These are phyloP conservation scores for Phytophthora lateralis DNA, from an alignment of 352 stramenopile genomes.

Conservation along the genomic window DNA sequence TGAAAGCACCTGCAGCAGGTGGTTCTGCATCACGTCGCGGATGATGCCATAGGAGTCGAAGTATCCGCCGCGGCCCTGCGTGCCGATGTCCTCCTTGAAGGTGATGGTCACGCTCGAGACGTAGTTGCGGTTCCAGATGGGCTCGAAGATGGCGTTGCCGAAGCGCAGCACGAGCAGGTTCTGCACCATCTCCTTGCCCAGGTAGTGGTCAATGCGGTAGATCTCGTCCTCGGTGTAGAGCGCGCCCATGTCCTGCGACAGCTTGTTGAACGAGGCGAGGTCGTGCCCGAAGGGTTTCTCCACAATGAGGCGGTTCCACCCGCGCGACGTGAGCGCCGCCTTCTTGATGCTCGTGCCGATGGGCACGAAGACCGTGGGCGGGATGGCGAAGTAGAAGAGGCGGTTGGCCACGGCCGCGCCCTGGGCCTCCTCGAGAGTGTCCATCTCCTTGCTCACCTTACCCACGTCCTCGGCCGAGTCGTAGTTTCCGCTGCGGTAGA, in stretches of 20 bases:
- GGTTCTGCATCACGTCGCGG: constrained; percentile 99
- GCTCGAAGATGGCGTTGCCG: constrained; percentile 97
- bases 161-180: constrained; percentile 97
- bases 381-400: constrained; percentile 98
- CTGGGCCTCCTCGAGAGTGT: constrained; percentile 56
- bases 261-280: constrained; percentile 91
- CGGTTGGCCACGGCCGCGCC: constrained; percentile 70
- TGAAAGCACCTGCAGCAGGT: constrained; percentile 98
- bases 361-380: constrained; percentile 95
- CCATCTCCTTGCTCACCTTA: constrained; percentile 76
- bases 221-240: constrained; percentile 90
- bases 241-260: constrained; percentile 87
- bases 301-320: constrained; percentile 97
- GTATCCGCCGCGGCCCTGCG: constrained; percentile 95
- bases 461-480: constrained; percentile 84
- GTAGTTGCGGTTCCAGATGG: constrained; percentile 96
- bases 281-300: constrained; percentile 99
- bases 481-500: constrained; percentile 84
- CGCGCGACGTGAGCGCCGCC: constrained; percentile 81
- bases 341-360: constrained; percentile 94
- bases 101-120: constrained; percentile 97
- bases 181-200: constrained; percentile 98
- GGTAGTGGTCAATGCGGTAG: constrained; percentile 98
- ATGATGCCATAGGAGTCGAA: constrained; percentile 99
- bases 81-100: constrained; percentile 98